Conservation (phyloP, 1,284 basidiomycete genomes). For the Moesziomyces sp. region DNA sequence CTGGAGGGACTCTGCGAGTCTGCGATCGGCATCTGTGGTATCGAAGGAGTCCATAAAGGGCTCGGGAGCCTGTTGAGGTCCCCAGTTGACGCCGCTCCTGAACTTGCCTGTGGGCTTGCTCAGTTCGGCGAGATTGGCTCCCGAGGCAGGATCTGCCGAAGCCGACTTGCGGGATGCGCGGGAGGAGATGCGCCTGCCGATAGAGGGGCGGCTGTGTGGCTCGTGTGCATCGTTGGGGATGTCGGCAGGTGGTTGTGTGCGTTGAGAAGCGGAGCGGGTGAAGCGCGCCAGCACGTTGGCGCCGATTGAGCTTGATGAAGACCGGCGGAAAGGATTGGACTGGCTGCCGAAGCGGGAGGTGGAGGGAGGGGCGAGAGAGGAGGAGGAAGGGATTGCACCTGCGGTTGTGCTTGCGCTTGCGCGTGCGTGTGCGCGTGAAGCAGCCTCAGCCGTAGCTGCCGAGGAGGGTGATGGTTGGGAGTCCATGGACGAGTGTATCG, state of each 20-base stretch:
- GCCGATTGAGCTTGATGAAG: constrained; percentile 17
- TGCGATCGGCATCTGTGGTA: constrained; percentile 12
- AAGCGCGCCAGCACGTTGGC: constrained; percentile 23
- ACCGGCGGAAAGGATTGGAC: constrained; percentile 24
- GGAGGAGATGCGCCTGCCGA: constrained; percentile 30
- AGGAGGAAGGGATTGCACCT: too few relatives aligned
- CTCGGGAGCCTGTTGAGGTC: constrained; percentile 39
- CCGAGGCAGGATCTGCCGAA: constrained; percentile 10
- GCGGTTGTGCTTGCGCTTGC: neutral
- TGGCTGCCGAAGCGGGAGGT: too few relatives aligned
- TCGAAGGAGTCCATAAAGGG: constrained; percentile 52
- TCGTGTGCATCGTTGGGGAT: neutral
- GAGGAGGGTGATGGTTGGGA: too few relatives aligned
- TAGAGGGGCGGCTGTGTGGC: constrained; percentile 18
- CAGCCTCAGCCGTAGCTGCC: neutral
- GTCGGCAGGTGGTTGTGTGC: constrained; percentile 2
- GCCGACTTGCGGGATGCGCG: constrained; percentile 22
- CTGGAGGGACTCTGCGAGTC: constrained; percentile 6
- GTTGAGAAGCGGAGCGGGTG: constrained; percentile 16
- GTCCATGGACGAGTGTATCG: too few relatives aligned
- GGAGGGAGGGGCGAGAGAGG: neutral
- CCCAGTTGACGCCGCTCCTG: constrained; percentile 51
- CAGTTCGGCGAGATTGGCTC: constrained; percentile 46
- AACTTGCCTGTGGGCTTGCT: constrained; percentile 49
- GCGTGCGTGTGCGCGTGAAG: neutral